Conservation (phyloP, 331 rosid species). For the Stylosanthes scabra region DNA sequence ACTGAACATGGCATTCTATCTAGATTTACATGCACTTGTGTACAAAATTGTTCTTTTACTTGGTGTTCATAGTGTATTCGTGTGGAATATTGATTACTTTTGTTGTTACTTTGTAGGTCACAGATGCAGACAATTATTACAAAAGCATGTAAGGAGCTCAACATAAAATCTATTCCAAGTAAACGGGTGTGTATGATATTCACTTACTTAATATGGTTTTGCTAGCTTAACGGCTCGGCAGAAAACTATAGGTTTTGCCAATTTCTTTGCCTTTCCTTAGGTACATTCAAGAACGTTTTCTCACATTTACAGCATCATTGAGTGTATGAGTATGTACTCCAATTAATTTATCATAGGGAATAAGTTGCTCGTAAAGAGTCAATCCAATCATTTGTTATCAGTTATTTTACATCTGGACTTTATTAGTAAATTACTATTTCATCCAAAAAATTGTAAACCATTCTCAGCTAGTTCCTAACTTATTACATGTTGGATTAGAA, state of each 20-base stretch:
- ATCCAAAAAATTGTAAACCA: not conserved
- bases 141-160: slow-evolving; percentile 91
- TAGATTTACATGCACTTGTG: not conserved
- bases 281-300: not conserved
- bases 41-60: not conserved
- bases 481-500: slow-evolving; percentile 5
- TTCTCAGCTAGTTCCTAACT: not conserved
- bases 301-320: not conserved
- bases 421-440: not conserved
- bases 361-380: slow-evolving; percentile 9
- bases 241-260: slow-evolving; percentile 4
- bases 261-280: not conserved
- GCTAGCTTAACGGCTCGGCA: slow-evolving; percentile 1
- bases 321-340: slow-evolving; percentile 2
- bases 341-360: slow-evolving; percentile 15
- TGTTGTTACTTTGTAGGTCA: slow-evolving; percentile 65
- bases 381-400: slow-evolving; percentile 5
- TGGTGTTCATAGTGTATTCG: not conserved
- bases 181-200: slow-evolving; percentile 71
- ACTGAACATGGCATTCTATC: not conserved
- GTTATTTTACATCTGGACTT: slow-evolving; percentile 1
- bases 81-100: slow-evolving; percentile 4
- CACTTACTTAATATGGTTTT: not conserved
- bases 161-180: slow-evolving; percentile 79
- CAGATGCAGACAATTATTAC: slow-evolving; percentile 98